phyloP scores from a whole-genome alignment of 768 basidiomycete genomes.

The Amanita molliuscula region DNA sequence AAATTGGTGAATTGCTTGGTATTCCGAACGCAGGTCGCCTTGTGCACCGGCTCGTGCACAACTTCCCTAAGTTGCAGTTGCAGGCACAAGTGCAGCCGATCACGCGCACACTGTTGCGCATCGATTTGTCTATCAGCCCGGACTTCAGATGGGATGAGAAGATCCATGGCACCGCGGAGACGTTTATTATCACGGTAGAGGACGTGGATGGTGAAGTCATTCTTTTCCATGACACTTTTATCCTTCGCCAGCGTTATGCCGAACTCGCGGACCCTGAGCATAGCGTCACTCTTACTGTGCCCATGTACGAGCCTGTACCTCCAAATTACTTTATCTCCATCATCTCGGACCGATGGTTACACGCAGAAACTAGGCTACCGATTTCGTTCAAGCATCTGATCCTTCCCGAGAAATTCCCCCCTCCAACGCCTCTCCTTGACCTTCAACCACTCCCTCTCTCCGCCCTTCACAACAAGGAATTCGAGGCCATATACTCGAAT shows the following conservation, averaged over 20 bases:
- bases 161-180: slow-evolving; percentile 80
- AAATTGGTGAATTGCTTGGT: slow-evolving; percentile 92
- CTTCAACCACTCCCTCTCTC: slow-evolving; percentile 84
- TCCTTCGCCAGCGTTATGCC: slow-evolving; percentile 85
- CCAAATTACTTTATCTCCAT: slow-evolving; percentile 98
- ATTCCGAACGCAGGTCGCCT: slow-evolving; percentile 88
- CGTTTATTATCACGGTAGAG: slow-evolving; percentile 90
- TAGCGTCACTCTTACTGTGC: slow-evolving; percentile 87
- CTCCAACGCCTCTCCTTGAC: slow-evolving; percentile 86
- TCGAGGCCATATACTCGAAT: slow-evolving; percentile 75
- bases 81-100: slow-evolving; percentile 97
- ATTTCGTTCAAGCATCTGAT: slow-evolving; percentile 98
- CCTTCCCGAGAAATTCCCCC: slow-evolving; percentile 93
- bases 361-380: slow-evolving; percentile 88
- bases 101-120: slow-evolving; percentile 83
- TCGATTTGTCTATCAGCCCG: slow-evolving; percentile 91
- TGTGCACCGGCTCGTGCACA: slow-evolving; percentile 89
- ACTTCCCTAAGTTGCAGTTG: slow-evolving; percentile 92
- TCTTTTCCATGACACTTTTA: slow-evolving; percentile 89
- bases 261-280: slow-evolving; percentile 64
- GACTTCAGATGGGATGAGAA: slow-evolving; percentile 99
- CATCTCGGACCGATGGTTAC: slow-evolving; percentile 92
- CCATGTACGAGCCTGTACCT: slow-evolving; percentile 94
- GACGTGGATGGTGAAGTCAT: slow-evolving; percentile 97
- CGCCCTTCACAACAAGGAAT: slow-evolving; percentile 90